Evolutionary conservation across 306 rosid species (phyloP).

Genomic region (Senna tora): DNA sequence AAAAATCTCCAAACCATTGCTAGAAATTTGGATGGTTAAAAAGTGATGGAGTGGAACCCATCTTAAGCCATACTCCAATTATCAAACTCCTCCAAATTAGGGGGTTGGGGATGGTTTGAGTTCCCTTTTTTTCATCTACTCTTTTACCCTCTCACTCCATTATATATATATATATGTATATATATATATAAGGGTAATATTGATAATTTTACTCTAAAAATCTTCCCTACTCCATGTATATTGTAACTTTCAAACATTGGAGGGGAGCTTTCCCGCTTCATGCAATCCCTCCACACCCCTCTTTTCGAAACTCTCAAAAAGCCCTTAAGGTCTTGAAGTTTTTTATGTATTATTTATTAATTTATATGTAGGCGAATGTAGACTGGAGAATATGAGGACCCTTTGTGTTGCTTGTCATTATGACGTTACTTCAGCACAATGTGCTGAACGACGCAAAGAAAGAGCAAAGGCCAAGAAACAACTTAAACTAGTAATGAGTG

Average conservation of each 20-base stretch:
- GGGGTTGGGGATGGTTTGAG: not conserved
- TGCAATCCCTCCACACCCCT: not conserved
- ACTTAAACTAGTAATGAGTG: conserved; percentile 60
- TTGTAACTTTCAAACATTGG: not conserved
- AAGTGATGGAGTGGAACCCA: not conserved
- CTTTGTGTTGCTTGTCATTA: conserved; percentile 91
- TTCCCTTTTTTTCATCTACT: not conserved
- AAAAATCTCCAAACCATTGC: not conserved
- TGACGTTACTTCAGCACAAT: conserved; percentile 77
- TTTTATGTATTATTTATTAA: no score
- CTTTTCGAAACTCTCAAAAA: not conserved
- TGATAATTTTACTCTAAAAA: not conserved
- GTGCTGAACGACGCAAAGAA: conserved; percentile 69
- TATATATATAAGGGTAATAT: not conserved
- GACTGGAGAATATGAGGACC: conserved; percentile 90
- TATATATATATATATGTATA: not conserved
- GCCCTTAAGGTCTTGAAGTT: not conserved
- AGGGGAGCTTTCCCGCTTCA: not conserved
- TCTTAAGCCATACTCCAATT: not conserved
- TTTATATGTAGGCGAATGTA: conserved; percentile 74
- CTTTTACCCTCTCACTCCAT: not conserved
- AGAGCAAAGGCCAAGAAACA: conserved; percentile 81
- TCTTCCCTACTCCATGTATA: not conserved
- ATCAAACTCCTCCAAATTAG: not conserved
- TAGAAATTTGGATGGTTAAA: not conserved